phyloP scores from a whole-genome alignment of 805 yeast genomes.

The Monosporozyma aerobia region DNA sequence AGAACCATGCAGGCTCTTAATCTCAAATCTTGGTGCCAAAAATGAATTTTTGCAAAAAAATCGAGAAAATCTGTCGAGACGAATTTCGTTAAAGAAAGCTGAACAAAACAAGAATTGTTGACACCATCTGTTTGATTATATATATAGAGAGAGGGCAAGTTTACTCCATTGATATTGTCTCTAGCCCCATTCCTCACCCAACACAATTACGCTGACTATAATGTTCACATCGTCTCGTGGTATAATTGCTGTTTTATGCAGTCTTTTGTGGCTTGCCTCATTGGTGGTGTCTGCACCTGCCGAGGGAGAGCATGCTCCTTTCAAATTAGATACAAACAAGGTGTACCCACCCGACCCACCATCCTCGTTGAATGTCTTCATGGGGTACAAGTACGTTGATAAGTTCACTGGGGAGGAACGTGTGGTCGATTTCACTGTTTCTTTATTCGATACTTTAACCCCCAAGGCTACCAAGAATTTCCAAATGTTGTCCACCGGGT shows the following conservation, averaged over 20 bases:
- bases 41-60: too few relatives aligned
- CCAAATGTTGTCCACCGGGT: conserved; percentile 40
- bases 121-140: too few relatives aligned
- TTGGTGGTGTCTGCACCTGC: neutral
- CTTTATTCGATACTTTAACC: conserved; percentile 54
- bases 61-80: too few relatives aligned
- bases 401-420: conserved; percentile 6
- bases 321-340: conserved; percentile 1
- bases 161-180: too few relatives aligned
- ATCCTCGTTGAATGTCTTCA: conserved; percentile 17
- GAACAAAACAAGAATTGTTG: too few relatives aligned
- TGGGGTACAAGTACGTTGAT: conserved; percentile 23
- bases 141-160: too few relatives aligned
- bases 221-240: neutral
- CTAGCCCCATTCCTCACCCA: too few relatives aligned
- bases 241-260: neutral
- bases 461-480: conserved; percentile 60
- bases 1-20: too few relatives aligned
- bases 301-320: neutral
- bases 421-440: conserved; percentile 38
- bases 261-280: neutral
- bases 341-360: conserved; percentile 31
- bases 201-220: neutral
- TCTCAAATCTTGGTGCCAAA: too few relatives aligned
- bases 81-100: too few relatives aligned